Conservation (phyloP, 2,329 filamentous ascomycete genomes). For the Arthrobotrys conoides region DNA sequence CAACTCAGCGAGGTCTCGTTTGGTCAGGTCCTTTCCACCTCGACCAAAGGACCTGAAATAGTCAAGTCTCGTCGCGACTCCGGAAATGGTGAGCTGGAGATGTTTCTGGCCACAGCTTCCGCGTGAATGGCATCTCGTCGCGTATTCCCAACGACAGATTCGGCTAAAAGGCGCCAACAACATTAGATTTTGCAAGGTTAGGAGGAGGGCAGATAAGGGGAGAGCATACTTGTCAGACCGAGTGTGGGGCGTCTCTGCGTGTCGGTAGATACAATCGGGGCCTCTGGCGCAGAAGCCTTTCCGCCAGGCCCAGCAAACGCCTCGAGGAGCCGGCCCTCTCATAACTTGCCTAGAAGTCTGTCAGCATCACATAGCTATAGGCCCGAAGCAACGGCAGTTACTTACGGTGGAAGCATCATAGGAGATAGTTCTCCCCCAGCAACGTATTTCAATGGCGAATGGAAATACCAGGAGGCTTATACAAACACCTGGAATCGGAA, state of each 20-base stretch:
- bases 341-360: neutral
- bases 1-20: conserved; percentile 15
- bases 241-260: neutral
- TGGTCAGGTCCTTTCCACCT: neutral
- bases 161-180: neutral
- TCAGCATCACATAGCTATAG: neutral
- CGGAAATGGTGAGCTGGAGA: neutral
- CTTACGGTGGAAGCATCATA: conserved; percentile 33
- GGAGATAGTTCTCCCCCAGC: neutral
- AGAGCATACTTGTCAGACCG: conserved; percentile 25
- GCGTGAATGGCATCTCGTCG: conserved; percentile 28
- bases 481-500: neutral
- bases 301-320: conserved; percentile 38
- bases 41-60: conserved; percentile 4
- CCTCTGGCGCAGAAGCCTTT: conserved; percentile 49
- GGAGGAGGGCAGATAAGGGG: neutral
- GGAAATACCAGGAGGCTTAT: neutral
- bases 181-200: neutral
- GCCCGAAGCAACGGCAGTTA: neutral
- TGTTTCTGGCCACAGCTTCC: conserved; percentile 39
- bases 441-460: neutral
- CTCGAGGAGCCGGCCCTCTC: neutral
- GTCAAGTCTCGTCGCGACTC: neutral
- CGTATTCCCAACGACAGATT: conserved; percentile 30
- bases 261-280: conserved; percentile 36